These are phyloP conservation scores for Neurospora hispaniola DNA, from an alignment of 495 filamentous ascomycete species.

Conservation along the genomic window DNA sequence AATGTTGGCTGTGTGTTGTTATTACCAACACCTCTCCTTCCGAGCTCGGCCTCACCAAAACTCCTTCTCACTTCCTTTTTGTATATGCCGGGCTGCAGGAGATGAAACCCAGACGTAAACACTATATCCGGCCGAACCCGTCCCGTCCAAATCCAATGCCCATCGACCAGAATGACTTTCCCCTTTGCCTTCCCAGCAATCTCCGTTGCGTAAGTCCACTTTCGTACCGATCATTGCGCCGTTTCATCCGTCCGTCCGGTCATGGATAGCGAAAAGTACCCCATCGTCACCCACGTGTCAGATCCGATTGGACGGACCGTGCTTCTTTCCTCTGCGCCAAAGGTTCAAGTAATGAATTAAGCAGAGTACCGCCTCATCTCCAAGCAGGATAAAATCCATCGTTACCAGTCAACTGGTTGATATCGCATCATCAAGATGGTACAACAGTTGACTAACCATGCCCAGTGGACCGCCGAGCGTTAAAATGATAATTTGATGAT, in stretches of 20 bases:
- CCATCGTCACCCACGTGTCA: too few relatives aligned
- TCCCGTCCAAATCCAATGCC: not conserved
- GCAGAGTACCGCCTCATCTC: not conserved
- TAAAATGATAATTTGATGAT: not conserved
- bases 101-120: not conserved
- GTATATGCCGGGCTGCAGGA: not conserved
- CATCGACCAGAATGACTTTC: too few relatives aligned
- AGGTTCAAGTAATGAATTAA: not conserved
- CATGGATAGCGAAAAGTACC: too few relatives aligned
- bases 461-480: not conserved
- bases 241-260: too few relatives aligned
- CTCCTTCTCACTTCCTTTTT: not conserved
- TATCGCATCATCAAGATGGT: not conserved
- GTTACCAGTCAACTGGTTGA: not conserved
- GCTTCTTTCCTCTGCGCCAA: not conserved
- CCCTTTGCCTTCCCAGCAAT: too few relatives aligned
- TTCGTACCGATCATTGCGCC: too few relatives aligned
- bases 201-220: too few relatives aligned
- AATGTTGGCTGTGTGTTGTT: too few relatives aligned
- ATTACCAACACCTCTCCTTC: too few relatives aligned
- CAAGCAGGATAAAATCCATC: too few relatives aligned
- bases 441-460: not conserved
- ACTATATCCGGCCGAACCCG: not conserved
- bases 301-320: not conserved
- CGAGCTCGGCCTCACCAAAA: not conserved